phyloP scores from a whole-genome alignment of 2,329 filamentous ascomycete genomes.

The Tympanopsis confertula region DNA sequence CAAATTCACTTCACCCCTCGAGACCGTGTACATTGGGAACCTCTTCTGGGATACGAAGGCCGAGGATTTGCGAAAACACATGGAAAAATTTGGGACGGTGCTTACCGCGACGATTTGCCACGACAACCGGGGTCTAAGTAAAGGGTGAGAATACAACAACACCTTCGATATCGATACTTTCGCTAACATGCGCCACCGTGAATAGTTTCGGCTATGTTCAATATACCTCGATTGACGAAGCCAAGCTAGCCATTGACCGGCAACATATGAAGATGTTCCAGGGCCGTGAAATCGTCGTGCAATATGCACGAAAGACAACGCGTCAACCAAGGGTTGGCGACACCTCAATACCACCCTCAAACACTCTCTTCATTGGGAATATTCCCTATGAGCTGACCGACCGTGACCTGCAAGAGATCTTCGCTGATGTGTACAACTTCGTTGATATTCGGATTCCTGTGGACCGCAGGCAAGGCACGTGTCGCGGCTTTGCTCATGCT shows the following conservation, averaged over 20 bases:
- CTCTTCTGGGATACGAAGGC: slow-evolving; percentile 50
- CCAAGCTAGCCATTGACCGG: not conserved
- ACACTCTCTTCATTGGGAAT: slow-evolving; percentile 71
- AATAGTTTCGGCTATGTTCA: not conserved
- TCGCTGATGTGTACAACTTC: slow-evolving; percentile 59
- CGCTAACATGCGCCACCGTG: too few species aligned
- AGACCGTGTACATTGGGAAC: slow-evolving; percentile 48
- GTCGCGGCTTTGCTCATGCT: slow-evolving; percentile 73
- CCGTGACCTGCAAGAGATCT: slow-evolving; percentile 67
- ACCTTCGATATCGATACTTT: too few species aligned
- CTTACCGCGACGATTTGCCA: slow-evolving; percentile 33
- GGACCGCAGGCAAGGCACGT: slow-evolving; percentile 69
- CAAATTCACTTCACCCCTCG: too few species aligned
- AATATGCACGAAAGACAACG: not conserved
- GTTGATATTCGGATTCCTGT: slow-evolving; percentile 71
- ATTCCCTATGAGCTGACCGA: slow-evolving; percentile 79
- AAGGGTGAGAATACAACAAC: too few species aligned
- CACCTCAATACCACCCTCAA: not conserved
- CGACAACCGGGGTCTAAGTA: slow-evolving; percentile 45
- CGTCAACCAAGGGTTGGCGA: not conserved
- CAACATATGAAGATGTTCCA: not conserved
- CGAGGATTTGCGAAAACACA: slow-evolving; percentile 38
- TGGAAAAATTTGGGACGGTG: slow-evolving; percentile 39
- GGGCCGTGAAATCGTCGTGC: not conserved
- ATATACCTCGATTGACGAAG: not conserved